A percentile compares a stretch with the other conserved stretches of the same genome.
Evolutionary conservation across 129 eudicot genomes (phyloP).

Genomic region (Pulicaria dysenterica): DNA sequence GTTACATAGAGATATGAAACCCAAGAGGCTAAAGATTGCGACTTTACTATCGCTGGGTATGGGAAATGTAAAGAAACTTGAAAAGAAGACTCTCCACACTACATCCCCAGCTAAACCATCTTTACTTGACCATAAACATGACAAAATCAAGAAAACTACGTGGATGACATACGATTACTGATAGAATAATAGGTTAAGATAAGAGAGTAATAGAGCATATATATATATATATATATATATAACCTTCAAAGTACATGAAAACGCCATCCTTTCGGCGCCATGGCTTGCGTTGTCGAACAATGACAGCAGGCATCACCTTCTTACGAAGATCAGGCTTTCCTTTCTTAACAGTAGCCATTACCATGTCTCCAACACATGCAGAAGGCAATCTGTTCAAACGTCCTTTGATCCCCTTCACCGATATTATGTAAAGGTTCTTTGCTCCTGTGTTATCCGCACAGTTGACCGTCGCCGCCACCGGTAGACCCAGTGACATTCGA

Average conservation of each 20-base stretch:
- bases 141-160: too few relatives aligned
- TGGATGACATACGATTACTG: too few relatives aligned
- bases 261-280: slow-evolving; percentile 57
- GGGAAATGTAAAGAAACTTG: too few relatives aligned
- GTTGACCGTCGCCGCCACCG: slow-evolving; percentile 68
- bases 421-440: slow-evolving; percentile 60
- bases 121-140: too few relatives aligned
- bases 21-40: too few relatives aligned
- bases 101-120: too few relatives aligned
- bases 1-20: too few relatives aligned
- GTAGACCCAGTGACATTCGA: slow-evolving; percentile 66
- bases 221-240: too few relatives aligned
- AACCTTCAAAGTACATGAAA: slow-evolving; percentile 53
- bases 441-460: slow-evolving; percentile 69
- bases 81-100: too few relatives aligned
- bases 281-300: slow-evolving; percentile 45
- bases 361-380: slow-evolving; percentile 21
- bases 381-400: slow-evolving; percentile 4
- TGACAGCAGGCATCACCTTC: slow-evolving; percentile 56
- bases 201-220: background rate
- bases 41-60: too few relatives aligned
- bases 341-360: slow-evolving; percentile 23
- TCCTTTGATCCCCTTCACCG: slow-evolving; percentile 12
- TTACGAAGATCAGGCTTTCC: slow-evolving; percentile 50
- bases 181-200: background rate